These are phyloP conservation scores for Speleostelium caveatum DNA, from an alignment of 78 protist genomes.

Conservation along the genomic window DNA sequence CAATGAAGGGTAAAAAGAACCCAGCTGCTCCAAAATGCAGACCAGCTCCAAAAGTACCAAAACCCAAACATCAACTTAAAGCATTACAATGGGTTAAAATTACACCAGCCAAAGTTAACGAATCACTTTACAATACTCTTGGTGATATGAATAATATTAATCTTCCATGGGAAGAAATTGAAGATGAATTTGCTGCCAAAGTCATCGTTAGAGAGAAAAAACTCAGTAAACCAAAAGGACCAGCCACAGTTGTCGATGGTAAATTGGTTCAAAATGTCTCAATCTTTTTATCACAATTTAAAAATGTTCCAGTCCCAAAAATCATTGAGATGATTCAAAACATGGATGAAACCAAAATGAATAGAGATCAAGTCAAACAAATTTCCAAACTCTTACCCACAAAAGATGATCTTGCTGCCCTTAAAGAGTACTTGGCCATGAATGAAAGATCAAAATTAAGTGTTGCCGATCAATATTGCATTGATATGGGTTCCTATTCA, in stretches of 20 bases:
- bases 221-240: slow-evolving; percentile 10
- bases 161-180: slow-evolving; percentile 57
- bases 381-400: slow-evolving; percentile 51
- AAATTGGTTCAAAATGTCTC: slow-evolving; percentile 57
- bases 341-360: slow-evolving; percentile 29
- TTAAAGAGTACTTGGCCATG: slow-evolving; percentile 17
- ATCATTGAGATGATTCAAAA: slow-evolving; percentile 10
- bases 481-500: slow-evolving; percentile 52
- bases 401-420: slow-evolving; percentile 46
- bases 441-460: slow-evolving; percentile 56
- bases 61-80: slow-evolving; percentile 66
- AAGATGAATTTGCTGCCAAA: slow-evolving; percentile 68
- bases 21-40: slow-evolving; percentile 37
- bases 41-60: slow-evolving; percentile 74
- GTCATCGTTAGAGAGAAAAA: slow-evolving; percentile 60
- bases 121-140: slow-evolving; percentile 35
- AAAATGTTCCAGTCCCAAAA: background rate
- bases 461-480: slow-evolving; percentile 63
- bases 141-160: slow-evolving; percentile 51
- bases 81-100: slow-evolving; percentile 65
- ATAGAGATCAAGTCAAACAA: slow-evolving; percentile 51
- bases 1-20: slow-evolving; percentile 10
- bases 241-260: slow-evolving; percentile 43
- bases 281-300: slow-evolving; percentile 62
- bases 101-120: slow-evolving; percentile 54